phyloP scores from a whole-genome alignment of 2,329 filamentous ascomycete genomes.

The Pseudogymnoascus sp. region DNA sequence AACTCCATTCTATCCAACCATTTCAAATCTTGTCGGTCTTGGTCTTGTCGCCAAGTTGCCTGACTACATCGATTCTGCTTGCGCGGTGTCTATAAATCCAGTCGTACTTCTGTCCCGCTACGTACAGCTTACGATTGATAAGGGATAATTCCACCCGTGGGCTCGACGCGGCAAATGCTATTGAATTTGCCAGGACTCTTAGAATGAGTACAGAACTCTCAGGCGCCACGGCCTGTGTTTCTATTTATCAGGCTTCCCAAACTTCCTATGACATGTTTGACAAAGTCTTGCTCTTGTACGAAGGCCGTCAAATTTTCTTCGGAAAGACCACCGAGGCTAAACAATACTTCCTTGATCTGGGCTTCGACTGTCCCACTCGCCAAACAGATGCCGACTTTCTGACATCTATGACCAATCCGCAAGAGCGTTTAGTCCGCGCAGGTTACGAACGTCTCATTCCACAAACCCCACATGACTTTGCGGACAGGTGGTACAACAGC shows the following conservation, averaged over 20 bases:
- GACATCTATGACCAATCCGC: constrained; percentile 58
- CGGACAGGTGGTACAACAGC: constrained; percentile 32
- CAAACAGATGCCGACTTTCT: constrained; percentile 64
- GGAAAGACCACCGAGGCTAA: constrained; percentile 53
- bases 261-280: constrained; percentile 65
- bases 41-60: background rate
- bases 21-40: constrained; percentile 46
- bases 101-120: constrained; percentile 18
- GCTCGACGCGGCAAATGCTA: constrained; percentile 62
- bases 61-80: background rate
- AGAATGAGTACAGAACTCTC: constrained; percentile 57
- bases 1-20: constrained; percentile 59
- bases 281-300: constrained; percentile 65
- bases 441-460: constrained; percentile 57
- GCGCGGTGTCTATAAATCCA: background rate
- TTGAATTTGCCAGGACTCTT: constrained; percentile 63
- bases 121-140: background rate
- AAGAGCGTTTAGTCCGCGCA: constrained; percentile 44
- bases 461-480: constrained; percentile 63
- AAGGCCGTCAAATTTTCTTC: constrained; percentile 71
- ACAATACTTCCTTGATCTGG: constrained; percentile 58
- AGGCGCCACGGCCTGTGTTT: constrained; percentile 52
- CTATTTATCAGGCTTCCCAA: constrained; percentile 65
- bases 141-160: constrained; percentile 71
- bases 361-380: constrained; percentile 57